Conservation (phyloP, 805 yeast species). For the Ogataea ganodermae region DNA sequence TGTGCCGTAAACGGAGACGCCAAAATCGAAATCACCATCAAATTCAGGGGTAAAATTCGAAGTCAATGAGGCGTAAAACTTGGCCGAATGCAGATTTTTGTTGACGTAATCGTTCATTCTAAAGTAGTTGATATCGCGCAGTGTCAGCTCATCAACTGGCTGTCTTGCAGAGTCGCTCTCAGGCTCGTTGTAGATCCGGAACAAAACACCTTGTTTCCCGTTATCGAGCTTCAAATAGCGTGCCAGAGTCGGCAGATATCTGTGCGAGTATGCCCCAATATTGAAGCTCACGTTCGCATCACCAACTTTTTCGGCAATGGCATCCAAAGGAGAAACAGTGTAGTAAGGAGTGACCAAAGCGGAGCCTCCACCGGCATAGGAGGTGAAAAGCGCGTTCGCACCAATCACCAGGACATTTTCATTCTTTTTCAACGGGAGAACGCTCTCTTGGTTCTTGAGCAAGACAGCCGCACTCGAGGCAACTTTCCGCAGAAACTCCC, state of each 20-base stretch:
- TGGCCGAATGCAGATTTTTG: slow-evolving; percentile 28
- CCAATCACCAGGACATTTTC: slow-evolving; percentile 55
- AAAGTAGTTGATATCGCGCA: slow-evolving; percentile 14
- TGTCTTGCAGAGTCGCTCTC: slow-evolving; percentile 19
- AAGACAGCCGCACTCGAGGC: slow-evolving; percentile 58
- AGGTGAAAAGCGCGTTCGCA: slow-evolving; percentile 11
- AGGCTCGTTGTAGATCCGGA: slow-evolving; percentile 31
- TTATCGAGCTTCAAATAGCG: slow-evolving; percentile 18
- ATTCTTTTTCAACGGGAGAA: slow-evolving; percentile 48
- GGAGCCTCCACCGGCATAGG: slow-evolving; percentile 62
- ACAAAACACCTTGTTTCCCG: slow-evolving; percentile 26
- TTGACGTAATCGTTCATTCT: slow-evolving; percentile 14
- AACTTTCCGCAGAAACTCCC: slow-evolving; percentile 42
- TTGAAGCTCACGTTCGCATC: slow-evolving; percentile 24
- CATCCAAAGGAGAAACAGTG: slow-evolving; percentile 49
- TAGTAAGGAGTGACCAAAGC: slow-evolving; percentile 52
- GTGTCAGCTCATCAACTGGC: slow-evolving; percentile 12
- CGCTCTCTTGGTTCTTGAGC: slow-evolving; percentile 50
- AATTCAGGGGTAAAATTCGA: slow-evolving; percentile 49
- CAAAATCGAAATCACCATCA: slow-evolving; percentile 52
- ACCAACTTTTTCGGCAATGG: slow-evolving; percentile 36
- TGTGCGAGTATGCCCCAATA: slow-evolving; percentile 40
- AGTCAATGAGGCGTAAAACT: slow-evolving; percentile 47
- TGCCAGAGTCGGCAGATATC: slow-evolving; percentile 38
- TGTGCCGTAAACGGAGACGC: slow-evolving; percentile 54